These are phyloP conservation scores for Rhizopogon roseolus DNA, from an alignment of 768 basidiomycete genomes.

Conservation along the genomic window DNA sequence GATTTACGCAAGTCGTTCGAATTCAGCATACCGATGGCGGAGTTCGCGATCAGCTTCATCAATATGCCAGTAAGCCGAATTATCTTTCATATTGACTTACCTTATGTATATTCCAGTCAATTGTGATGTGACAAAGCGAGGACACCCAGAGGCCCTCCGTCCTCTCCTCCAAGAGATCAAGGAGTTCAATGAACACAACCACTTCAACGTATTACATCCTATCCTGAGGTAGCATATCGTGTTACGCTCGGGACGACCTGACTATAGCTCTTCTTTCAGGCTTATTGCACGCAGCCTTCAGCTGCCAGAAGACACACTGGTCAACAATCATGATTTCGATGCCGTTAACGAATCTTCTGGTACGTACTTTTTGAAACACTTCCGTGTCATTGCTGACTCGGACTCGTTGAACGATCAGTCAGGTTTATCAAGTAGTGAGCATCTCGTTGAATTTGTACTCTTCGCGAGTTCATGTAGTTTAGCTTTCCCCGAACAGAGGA, in stretches of 20 bases:
- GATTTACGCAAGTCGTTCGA: not conserved
- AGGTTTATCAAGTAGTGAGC: constrained; percentile 66
- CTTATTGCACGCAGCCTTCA: constrained; percentile 48
- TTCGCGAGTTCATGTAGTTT: not conserved
- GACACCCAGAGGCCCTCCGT: constrained; percentile 45
- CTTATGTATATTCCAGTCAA: constrained; percentile 34
- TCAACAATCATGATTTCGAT: constrained; percentile 42
- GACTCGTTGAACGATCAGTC: constrained; percentile 26
- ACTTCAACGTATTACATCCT: constrained; percentile 45
- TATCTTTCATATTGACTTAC: not conserved
- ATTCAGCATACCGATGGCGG: constrained; percentile 55
- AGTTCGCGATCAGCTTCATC: constrained; percentile 57
- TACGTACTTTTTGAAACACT: constrained; percentile 10
- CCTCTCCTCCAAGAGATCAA: constrained; percentile 51
- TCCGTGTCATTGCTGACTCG: not conserved
- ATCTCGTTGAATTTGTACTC: not conserved
- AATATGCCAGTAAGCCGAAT: constrained; percentile 48
- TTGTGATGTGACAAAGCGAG: constrained; percentile 39
- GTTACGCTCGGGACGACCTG: not conserved
- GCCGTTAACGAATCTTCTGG: constrained; percentile 37
- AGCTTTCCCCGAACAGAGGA: constrained; percentile 48
- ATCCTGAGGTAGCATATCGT: constrained; percentile 33
- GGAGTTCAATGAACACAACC: constrained; percentile 45
- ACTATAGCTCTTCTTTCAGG: constrained; percentile 19
- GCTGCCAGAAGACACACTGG: constrained; percentile 47